Evolutionary conservation across 2,329 filamentous ascomycete genomes (phyloP).

Genomic region (Colletotrichum musae): DNA sequence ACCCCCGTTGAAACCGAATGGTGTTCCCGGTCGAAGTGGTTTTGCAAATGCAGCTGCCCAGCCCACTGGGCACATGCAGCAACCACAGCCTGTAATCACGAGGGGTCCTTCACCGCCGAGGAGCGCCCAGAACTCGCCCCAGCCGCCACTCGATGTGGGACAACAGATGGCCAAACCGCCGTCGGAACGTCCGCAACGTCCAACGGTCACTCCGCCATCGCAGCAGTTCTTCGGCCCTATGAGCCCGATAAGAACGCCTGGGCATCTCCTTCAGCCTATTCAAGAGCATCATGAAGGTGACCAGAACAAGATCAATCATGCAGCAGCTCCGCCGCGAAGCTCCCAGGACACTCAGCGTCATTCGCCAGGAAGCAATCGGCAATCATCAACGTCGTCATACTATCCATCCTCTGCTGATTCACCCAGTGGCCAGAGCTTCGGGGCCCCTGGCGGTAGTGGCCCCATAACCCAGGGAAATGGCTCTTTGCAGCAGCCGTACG

Average conservation of each 20-base stretch:
- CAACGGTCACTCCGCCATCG: conserved; percentile 2
- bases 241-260: conserved; percentile 29
- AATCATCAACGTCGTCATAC: conserved; percentile 18
- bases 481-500: not conserved
- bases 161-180: not conserved
- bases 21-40: too few species aligned
- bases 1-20: too few species aligned
- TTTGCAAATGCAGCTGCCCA: too few species aligned
- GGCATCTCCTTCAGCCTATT: conserved; percentile 40
- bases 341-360: not conserved
- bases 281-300: conserved; percentile 38
- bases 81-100: too few species aligned
- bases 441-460: not conserved
- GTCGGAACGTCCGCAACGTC: conserved; percentile 26
- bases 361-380: not conserved
- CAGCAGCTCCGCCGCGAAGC: not conserved
- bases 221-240: conserved; percentile 5
- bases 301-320: not conserved
- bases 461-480: not conserved
- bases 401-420: conserved; percentile 30
- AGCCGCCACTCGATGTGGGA: not conserved
- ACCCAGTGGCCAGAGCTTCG: not conserved
- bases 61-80: too few species aligned
- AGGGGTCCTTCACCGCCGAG: not conserved
- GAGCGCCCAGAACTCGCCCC: not conserved